phyloP scores from a whole-genome alignment of 2,329 filamentous ascomycete genomes.

The Claviceps maximensis region DNA sequence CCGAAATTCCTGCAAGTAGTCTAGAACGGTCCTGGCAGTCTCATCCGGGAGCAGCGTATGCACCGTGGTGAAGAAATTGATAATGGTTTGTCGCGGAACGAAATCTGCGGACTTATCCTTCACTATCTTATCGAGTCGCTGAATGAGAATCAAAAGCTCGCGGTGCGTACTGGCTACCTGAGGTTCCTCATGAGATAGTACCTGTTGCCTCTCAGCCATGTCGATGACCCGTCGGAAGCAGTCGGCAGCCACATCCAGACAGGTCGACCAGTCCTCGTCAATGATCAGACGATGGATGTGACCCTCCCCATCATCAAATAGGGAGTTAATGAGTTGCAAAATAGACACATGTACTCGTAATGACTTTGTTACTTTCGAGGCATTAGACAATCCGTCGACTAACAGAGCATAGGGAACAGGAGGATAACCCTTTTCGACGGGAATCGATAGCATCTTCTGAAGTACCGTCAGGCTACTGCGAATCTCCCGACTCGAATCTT shows the following conservation, averaged over 20 bases:
- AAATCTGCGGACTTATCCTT: conserved; percentile 36
- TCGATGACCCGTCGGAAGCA: conserved; percentile 30
- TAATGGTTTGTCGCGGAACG: conserved; percentile 51
- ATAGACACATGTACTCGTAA: conserved; percentile 33
- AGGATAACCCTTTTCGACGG: conserved; percentile 46
- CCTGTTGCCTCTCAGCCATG: conserved; percentile 13
- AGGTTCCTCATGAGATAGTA: conserved; percentile 14
- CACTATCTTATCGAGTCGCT: conserved; percentile 34
- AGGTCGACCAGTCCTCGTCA: conserved; percentile 52
- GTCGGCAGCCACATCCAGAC: conserved; percentile 45
- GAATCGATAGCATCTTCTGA: conserved; percentile 48
- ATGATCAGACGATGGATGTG: conserved; percentile 42
- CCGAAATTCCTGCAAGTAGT: conserved; percentile 54
- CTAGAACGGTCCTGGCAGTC: conserved; percentile 49
- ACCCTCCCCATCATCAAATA: conserved; percentile 39
- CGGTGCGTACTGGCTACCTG: conserved; percentile 25
- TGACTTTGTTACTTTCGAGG: conserved; percentile 31
- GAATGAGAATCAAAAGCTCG: conserved; percentile 32
- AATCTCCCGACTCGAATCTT: conserved; percentile 41
- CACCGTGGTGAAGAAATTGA: conserved; percentile 52
- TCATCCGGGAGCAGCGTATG: conserved; percentile 50
- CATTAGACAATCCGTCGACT: conserved; percentile 41
- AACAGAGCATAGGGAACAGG: conserved; percentile 44
- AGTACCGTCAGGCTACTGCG: conserved; percentile 51
- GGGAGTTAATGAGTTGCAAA: conserved; percentile 39